A percentile compares a stretch with the other conserved stretches of the same genome.
Conservation (phyloP, 1,284 basidiomycete genomes). For the Serendipita sp. region DNA sequence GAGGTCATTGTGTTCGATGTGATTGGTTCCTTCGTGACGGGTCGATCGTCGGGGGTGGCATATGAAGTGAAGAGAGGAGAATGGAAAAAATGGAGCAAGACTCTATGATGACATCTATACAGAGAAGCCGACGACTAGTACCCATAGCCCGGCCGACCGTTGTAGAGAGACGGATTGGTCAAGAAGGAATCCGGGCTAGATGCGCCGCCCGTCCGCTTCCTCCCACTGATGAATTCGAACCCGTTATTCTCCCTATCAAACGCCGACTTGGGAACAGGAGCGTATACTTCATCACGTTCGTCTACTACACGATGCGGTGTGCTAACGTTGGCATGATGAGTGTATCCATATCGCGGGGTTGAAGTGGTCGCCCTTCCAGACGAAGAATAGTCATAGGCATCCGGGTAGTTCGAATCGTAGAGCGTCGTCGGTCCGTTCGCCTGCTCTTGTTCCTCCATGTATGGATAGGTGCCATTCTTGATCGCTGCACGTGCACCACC, state of each 20-base stretch:
- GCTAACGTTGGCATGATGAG: not conserved
- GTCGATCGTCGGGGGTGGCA: too few relatives aligned
- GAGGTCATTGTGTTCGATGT: too few relatives aligned
- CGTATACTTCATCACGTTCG: not conserved
- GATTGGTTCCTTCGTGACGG: too few relatives aligned
- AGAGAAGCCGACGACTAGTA: not conserved
- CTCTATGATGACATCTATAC: not conserved
- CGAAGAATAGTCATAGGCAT: not conserved
- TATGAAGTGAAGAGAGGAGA: too few relatives aligned
- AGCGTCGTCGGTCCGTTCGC: not conserved
- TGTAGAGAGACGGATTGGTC: not conserved
- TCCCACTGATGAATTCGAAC: slow-evolving; percentile 1
- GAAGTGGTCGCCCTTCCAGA: not conserved
- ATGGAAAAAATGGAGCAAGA: not conserved
- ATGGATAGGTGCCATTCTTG: not conserved
- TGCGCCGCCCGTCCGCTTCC: not conserved
- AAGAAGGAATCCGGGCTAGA: not conserved
- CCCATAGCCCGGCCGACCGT: not conserved
- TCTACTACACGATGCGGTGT: not conserved
- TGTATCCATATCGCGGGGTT: not conserved
- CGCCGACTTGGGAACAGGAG: not conserved
- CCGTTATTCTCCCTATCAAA: not conserved
- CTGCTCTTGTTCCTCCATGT: not conserved
- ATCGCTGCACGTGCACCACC: not conserved
- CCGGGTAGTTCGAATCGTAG: not conserved